A percentile compares a stretch with the other conserved stretches of the same genome.
phyloP scores from a whole-genome alignment of 2,329 filamentous ascomycete genomes.

The Fusarium circinatum region DNA sequence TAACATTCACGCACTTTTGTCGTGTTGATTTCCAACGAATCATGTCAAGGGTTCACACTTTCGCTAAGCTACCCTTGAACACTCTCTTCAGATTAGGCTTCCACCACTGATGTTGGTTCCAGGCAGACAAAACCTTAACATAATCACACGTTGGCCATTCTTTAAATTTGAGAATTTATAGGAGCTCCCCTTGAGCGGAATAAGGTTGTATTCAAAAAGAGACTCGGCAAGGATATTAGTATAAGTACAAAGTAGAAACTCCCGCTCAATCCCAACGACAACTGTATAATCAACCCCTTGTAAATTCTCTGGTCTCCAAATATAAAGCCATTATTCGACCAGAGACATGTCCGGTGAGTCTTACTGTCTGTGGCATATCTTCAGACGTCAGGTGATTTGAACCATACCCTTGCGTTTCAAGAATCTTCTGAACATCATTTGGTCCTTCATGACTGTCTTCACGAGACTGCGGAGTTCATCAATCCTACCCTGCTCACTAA shows the following conservation, averaged over 20 bases:
- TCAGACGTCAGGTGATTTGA: background rate
- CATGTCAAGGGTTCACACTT: background rate
- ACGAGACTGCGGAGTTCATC: background rate
- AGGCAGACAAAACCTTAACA: background rate
- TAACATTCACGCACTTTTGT: background rate
- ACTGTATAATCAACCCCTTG: background rate
- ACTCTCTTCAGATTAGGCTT: background rate
- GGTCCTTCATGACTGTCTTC: background rate
- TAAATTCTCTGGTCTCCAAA: too few species aligned
- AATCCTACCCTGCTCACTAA: background rate
- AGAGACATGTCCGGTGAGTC: too few species aligned
- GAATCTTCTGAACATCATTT: accelerated
- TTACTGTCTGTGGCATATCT: background rate
- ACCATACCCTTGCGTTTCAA: accelerated
- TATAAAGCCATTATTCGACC: too few species aligned
- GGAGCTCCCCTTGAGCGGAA: background rate
- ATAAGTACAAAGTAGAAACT: background rate
- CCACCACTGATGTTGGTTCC: background rate
- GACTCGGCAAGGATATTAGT: too few species aligned
- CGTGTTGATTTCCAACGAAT: background rate
- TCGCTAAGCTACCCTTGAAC: background rate
- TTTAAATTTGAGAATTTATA: background rate
- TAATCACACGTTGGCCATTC: background rate
- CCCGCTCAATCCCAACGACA: too few species aligned
- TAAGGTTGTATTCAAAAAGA: background rate